These are phyloP conservation scores for Rhodotorula sp. DNA, from an alignment of 1,284 basidiomycete species.

Conservation along the genomic window DNA sequence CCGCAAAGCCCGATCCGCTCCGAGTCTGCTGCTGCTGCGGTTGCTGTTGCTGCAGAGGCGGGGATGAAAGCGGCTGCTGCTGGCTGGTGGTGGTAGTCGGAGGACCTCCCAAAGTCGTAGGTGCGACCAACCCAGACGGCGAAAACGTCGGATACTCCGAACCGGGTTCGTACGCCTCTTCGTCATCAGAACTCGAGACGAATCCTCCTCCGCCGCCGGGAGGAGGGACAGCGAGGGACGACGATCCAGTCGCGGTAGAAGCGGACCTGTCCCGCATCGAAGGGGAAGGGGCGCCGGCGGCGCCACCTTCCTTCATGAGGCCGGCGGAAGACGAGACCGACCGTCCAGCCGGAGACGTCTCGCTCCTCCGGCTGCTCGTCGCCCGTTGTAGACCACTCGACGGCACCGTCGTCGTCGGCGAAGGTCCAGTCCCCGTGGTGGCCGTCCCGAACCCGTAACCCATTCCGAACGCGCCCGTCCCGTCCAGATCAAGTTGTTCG, in stretches of 20 bases:
- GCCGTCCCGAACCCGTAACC: background rate
- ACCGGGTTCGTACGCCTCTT: constrained; percentile 34
- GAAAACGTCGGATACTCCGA: constrained; percentile 9
- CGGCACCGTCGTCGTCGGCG: background rate
- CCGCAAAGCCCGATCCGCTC: constrained; percentile 3
- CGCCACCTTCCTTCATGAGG: too few species aligned
- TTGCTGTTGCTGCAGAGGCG: constrained; percentile 5
- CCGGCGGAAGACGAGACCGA: background rate
- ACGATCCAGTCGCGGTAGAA: background rate
- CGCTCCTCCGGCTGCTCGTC: background rate
- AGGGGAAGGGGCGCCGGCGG: too few species aligned
- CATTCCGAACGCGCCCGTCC: background rate
- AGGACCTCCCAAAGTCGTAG: background rate
- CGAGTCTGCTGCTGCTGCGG: background rate
- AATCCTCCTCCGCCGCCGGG: constrained; percentile 1
- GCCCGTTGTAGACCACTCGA: background rate
- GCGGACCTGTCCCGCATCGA: background rate
- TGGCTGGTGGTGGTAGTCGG: background rate
- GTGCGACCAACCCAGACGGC: constrained; percentile 1
- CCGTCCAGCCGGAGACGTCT: background rate
- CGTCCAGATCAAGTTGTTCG: background rate
- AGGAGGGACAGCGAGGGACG: background rate
- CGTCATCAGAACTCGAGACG: constrained; percentile 51
- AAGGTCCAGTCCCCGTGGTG: too few species aligned
- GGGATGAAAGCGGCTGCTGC: background rate